These are phyloP conservation scores for Plasmodium vivax DNA, from an alignment of 169 alveolate genomes.

Conservation along the genomic window DNA sequence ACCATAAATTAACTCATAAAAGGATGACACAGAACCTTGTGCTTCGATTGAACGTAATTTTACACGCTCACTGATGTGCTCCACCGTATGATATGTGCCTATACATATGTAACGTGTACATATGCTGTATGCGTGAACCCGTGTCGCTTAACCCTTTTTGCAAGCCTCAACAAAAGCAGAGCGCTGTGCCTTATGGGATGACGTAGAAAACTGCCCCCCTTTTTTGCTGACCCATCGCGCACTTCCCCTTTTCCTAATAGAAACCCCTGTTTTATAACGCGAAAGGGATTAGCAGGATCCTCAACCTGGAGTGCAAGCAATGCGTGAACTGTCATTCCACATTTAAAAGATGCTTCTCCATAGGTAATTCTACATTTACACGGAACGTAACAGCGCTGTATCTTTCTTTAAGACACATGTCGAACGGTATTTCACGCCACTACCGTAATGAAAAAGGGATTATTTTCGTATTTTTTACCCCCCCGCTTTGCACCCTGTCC, in stretches of 20 bases:
- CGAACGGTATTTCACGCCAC: background rate
- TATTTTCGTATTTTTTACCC: background rate
- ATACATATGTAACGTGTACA: background rate
- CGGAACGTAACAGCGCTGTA: background rate
- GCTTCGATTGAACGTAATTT: constrained; percentile 55
- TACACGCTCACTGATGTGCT: background rate
- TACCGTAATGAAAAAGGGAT: background rate
- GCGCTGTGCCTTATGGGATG: background rate
- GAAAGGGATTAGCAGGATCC: constrained; percentile 16
- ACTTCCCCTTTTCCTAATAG: constrained; percentile 18
- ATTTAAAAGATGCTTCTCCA: constrained; percentile 58
- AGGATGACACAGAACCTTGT: constrained; percentile 61
- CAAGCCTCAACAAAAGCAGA: background rate
- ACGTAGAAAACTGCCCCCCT: background rate
- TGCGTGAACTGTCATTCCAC: background rate
- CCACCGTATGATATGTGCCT: background rate
- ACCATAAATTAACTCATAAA: constrained; percentile 3
- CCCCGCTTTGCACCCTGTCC: background rate
- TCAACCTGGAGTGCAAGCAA: constrained; percentile 6
- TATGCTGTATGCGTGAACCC: background rate
- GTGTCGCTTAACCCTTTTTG: constrained; percentile 1
- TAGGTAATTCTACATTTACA: constrained; percentile 28
- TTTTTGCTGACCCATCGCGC: background rate
- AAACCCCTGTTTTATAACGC: constrained; percentile 32
- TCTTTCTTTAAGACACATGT: background rate